phyloP scores from a whole-genome alignment of 2,329 filamentous ascomycete species.

The Macrophomina pseudophaseolina region DNA sequence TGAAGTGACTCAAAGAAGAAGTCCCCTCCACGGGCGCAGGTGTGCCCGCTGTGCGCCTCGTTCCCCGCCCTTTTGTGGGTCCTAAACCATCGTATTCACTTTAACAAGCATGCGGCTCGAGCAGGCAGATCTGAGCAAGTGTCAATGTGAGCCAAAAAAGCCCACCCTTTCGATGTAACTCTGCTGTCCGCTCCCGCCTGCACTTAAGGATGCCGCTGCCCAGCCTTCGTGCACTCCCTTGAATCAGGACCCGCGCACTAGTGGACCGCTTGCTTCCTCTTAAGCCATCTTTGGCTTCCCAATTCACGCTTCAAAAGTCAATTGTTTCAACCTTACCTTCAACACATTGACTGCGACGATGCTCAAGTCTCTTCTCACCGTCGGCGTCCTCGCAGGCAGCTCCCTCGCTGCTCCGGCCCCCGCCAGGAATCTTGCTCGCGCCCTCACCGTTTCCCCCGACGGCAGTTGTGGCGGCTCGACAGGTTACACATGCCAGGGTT shows the following conservation, averaged over 20 bases:
- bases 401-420: slow-evolving; percentile 20
- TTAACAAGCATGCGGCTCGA: slow-evolving; percentile 21
- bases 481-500: slow-evolving; percentile 28
- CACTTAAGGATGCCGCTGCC: slow-evolving; percentile 6
- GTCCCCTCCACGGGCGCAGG: background rate
- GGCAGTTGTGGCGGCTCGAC: slow-evolving; percentile 26
- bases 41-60: background rate
- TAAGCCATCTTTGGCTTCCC: background rate
- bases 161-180: slow-evolving; percentile 10
- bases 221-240: background rate
- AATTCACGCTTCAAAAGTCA: background rate
- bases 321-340: background rate
- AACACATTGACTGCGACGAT: background rate
- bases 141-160: background rate
- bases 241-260: background rate
- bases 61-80: slow-evolving; percentile 10
- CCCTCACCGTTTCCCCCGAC: slow-evolving; percentile 24
- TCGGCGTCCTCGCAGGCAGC: slow-evolving; percentile 14
- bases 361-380: slow-evolving; percentile 22
- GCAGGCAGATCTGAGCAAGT: slow-evolving; percentile 8
- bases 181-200: background rate
- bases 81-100: slow-evolving; percentile 15
- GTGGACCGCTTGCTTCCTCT: background rate
- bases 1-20: background rate
- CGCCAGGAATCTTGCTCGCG: background rate